A percentile compares a stretch with the other conserved stretches of the same genome.
Evolutionary conservation across 129 eudicot genomes (phyloP).

Genomic region (Dittrichia graveolens): DNA sequence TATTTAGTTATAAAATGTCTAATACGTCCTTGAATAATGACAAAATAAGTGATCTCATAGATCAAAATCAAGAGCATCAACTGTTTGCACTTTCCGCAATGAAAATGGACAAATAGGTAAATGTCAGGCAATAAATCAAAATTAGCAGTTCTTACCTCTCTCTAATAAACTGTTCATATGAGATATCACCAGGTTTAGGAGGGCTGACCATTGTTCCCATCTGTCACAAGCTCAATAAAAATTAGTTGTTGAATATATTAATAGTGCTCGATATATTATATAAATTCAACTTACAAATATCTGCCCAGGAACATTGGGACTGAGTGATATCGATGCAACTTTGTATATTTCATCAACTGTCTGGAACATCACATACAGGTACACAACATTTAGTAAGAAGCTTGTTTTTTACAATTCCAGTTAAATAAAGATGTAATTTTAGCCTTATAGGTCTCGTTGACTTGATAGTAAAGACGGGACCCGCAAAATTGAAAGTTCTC

Average conservation of each 20-base stretch:
- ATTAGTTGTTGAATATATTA: constrained; percentile 5
- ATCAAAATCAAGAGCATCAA: not conserved
- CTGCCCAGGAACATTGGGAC: constrained; percentile 96
- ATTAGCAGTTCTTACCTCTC: constrained; percentile 61
- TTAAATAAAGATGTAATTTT: not conserved
- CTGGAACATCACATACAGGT: constrained; percentile 47
- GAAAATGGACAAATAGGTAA: constrained; percentile 9
- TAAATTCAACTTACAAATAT: constrained; percentile 70
- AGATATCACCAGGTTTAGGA: constrained; percentile 94
- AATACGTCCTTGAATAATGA: not conserved
- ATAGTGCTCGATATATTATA: not conserved
- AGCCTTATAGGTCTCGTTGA: too few relatives aligned
- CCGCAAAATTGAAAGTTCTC: not conserved
- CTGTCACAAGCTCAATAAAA: constrained; percentile 36
- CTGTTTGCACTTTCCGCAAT: not conserved
- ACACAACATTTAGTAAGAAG: constrained; percentile 11
- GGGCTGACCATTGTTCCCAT: constrained; percentile 96
- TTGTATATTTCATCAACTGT: constrained; percentile 97
- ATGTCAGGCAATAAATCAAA: not conserved
- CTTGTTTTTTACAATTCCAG: not conserved
- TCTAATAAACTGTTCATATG: constrained; percentile 69
- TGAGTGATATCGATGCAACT: constrained; percentile 93
- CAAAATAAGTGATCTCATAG: constrained; percentile 17
- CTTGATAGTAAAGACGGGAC: not conserved
- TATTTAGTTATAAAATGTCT: not conserved